Percentiles rank a stretch among this genome's conserved stretches.
These are phyloP conservation scores for Blumeria hordei DNA, from an alignment of 2,329 filamentous ascomycete species.

Conservation along the genomic window DNA sequence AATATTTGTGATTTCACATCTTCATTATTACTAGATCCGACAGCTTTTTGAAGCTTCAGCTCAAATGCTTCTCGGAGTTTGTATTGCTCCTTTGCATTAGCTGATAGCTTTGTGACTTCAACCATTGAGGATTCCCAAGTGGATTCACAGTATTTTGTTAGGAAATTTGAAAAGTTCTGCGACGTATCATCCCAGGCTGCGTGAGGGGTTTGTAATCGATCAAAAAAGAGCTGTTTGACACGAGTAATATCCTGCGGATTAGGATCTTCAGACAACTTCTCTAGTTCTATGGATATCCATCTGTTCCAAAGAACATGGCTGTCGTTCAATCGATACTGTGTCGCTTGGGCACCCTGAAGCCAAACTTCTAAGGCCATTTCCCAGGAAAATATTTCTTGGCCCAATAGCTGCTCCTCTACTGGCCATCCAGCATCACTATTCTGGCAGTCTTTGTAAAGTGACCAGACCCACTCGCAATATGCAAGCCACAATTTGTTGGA, in stretches of 20 bases:
- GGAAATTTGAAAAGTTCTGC: conserved; percentile 48
- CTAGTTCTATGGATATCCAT: conserved; percentile 48
- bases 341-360: conserved; percentile 45
- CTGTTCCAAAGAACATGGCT: conserved; percentile 61
- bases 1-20: conserved; percentile 26
- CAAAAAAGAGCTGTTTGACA: conserved; percentile 43
- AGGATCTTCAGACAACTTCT: conserved; percentile 33
- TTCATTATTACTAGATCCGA: conserved; percentile 28
- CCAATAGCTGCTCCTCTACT: conserved; percentile 43
- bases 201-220: conserved; percentile 50
- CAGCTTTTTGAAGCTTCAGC: conserved; percentile 34
- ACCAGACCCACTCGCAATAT: conserved; percentile 58
- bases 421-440: conserved; percentile 30
- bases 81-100: conserved; percentile 37
- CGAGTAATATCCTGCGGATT: conserved; percentile 33
- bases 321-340: conserved; percentile 50
- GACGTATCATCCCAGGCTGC: conserved; percentile 51
- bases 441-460: conserved; percentile 40
- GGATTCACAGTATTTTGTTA: conserved; percentile 44
- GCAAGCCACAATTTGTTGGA: conserved; percentile 53
- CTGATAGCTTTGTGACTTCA: conserved; percentile 35
- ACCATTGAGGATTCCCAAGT: conserved; percentile 56
- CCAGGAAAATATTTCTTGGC: conserved; percentile 46
- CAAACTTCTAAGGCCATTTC: conserved; percentile 43
- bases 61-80: conserved; percentile 43